Percentiles rank a stretch among this genome's conserved stretches.
These are phyloP conservation scores for Podosphaera aphanis DNA, from an alignment of 2,329 filamentous ascomycete genomes.

Conservation along the genomic window DNA sequence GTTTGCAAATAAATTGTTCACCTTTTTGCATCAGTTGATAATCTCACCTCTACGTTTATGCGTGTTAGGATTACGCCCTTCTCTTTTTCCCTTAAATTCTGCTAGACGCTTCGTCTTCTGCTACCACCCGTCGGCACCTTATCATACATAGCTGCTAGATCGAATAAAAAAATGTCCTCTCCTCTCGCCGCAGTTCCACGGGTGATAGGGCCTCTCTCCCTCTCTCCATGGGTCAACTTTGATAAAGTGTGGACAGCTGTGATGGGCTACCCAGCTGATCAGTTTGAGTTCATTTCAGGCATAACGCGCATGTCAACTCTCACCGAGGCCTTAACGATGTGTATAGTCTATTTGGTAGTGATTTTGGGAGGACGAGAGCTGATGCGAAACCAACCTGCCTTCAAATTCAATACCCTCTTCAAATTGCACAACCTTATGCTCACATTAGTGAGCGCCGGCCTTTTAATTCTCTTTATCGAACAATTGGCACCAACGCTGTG, in stretches of 20 bases:
- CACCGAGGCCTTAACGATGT: constrained; percentile 55
- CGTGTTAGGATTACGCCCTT: too few relatives aligned
- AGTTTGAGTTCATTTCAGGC: constrained; percentile 66
- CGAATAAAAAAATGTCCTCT: not conserved
- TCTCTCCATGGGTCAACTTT: constrained; percentile 63
- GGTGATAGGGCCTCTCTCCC: not conserved
- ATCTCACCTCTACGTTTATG: too few relatives aligned
- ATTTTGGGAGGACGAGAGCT: constrained; percentile 81
- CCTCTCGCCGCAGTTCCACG: not conserved
- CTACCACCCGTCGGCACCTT: too few relatives aligned
- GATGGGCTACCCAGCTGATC: constrained; percentile 59
- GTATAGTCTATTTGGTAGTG: constrained; percentile 74
- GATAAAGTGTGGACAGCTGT: constrained; percentile 58
- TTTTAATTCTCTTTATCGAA: constrained; percentile 73
- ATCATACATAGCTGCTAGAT: too few relatives aligned
- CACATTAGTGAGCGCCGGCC: constrained; percentile 57
- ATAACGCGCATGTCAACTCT: constrained; percentile 78
- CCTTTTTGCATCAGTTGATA: too few relatives aligned
- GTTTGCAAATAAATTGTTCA: not conserved
- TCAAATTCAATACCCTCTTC: constrained; percentile 75
- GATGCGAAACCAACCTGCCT: constrained; percentile 68
- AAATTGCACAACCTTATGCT: constrained; percentile 93
- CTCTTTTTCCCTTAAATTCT: too few relatives aligned
- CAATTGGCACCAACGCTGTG: constrained; percentile 68
- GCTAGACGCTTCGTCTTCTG: too few relatives aligned